These are phyloP conservation scores for bread wheat (Triticum aestivum) DNA, from an alignment of 176 grass and related monocot species.

Conservation along the genomic window IWGSC_CS_RefSeq_v2.1 NC_057802.1:487967250-487967749, in stretches of 20 bases:
- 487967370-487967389: neutral
- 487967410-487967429: conserved; percentile 4
- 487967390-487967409: neutral
- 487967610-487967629: neutral
- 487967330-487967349: neutral
- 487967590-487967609: neutral
- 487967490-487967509: neutral
- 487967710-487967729: neutral
- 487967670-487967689: neutral
- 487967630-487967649: neutral
- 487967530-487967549: neutral
- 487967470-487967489: too few relatives aligned
- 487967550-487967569: neutral
- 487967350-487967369: neutral
- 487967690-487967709: neutral
- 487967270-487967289: conserved; percentile 2
- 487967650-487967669: neutral
- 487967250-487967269: neutral
- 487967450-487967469: neutral
- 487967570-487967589: neutral
- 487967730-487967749: neutral
- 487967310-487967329: neutral
- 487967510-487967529: neutral
- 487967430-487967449: neutral
- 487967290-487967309: neutral